Base-by-base conservation (phyloP, 306 rosid genomes). In the Begonia masoniana region DNA sequence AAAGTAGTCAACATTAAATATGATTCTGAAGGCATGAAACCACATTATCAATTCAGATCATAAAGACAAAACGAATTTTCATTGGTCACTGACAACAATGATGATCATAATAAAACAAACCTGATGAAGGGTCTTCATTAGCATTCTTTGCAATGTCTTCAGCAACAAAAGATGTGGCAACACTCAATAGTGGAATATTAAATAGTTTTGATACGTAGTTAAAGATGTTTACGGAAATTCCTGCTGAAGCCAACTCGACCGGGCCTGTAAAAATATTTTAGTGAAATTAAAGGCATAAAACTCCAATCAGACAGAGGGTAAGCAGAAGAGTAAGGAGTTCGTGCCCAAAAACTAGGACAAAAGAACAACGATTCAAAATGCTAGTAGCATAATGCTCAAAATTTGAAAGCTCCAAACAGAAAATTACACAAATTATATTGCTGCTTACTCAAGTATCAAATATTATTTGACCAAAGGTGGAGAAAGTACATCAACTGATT, bases 161-260 rank as follows among this genome's bases (percentile, higher is more conserved):
- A 39, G 96, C 99, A 58, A 91, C 99, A 60, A 91, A 91, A 56
- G 99, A 86, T 51, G 99, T 86, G 36, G 99, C 81, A 54, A 91
- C 81, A 62, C 99, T 81, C 23, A 91, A 86, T 51, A 91, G 88
- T 41, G 99, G 99, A 60, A 91, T 83, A 48, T 91, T 91, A 59
- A 91, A 91, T 14, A 91, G 84, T 77, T 91, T 86, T 3, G 99
- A 83, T 43, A 86, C 41, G 64, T 81, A 81, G 74, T 86, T 91
- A 71, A 91, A 86, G 61, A 86, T 83, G 73, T 88, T 77, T 14
- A 82, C 43, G 19, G 99, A 91, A 67, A 91, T 78, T 66, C 93
- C 99, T n/a, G 99, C 94, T 55, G 99, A 77, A 65, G 92, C 96
- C 80, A 91, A 76, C 63, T 86, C 83, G 47, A 91, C 12, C 11